A percentile compares a stretch with the other conserved stretches of the same genome.
Conservation (phyloP, 306 rosid species). For the Mimosa pudica region DNA sequence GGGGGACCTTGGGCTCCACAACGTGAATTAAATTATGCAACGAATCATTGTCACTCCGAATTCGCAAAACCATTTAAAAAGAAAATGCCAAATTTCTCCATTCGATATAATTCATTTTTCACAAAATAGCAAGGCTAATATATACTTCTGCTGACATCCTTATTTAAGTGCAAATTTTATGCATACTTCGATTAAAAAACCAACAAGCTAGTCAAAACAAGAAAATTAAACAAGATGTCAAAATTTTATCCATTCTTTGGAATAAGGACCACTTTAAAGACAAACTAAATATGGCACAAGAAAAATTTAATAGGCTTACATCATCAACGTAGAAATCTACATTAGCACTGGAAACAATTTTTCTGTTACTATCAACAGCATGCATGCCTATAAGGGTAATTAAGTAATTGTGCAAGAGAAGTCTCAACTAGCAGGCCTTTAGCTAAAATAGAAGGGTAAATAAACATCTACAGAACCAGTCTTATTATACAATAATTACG, state of each 20-base stretch:
- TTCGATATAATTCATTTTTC: neutral
- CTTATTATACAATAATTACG: neutral
- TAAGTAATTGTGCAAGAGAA: conserved; percentile 9
- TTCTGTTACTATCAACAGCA: conserved; percentile 76
- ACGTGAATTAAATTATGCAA: conserved; percentile 76
- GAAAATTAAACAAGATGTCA: neutral
- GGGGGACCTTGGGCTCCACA: conserved; percentile 65
- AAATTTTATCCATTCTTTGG: neutral
- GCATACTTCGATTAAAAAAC: neutral
- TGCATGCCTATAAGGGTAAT: conserved; percentile 32
- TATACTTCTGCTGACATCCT: conserved; percentile 18
- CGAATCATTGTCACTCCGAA: conserved; percentile 25
- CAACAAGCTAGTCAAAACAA: neutral
- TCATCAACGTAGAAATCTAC: conserved; percentile 86
- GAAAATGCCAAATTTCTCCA: conserved; percentile 1
- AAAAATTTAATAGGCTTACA: conserved; percentile 48
- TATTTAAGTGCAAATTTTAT: neutral
- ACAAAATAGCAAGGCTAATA: conserved; percentile 8
- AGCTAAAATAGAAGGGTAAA: conserved; percentile 5
- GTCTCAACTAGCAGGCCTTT: neutral
- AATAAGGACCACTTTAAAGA: neutral
- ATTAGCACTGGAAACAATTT: conserved; percentile 83
- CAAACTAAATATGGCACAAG: conserved; percentile 14
- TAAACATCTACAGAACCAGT: neutral
- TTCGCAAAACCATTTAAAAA: conserved; percentile 10